Conservation (phyloP, 2,329 filamentous ascomycete genomes). For the Botrytis cinerea region DNA sequence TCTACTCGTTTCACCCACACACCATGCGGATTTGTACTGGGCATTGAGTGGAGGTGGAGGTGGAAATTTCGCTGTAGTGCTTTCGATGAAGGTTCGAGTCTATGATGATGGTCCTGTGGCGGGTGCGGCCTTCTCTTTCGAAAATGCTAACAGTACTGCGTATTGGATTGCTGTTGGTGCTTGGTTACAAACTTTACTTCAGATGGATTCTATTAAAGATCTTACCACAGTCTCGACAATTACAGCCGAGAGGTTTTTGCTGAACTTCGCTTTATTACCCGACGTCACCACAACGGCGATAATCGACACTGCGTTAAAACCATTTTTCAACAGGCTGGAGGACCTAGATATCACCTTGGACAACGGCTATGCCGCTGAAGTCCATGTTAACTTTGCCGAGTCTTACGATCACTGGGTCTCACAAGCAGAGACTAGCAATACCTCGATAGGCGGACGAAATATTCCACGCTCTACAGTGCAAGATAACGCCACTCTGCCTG, state of each 20-base stretch:
- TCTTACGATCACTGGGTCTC: not conserved
- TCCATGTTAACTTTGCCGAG: not conserved
- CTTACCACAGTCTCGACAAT: not conserved
- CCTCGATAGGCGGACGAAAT: not conserved
- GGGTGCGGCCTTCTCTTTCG: not conserved
- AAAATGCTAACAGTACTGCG: not conserved
- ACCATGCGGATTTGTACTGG: conserved; percentile 52
- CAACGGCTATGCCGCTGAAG: not conserved
- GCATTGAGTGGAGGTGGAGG: conserved; percentile 51
- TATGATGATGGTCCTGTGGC: conserved; percentile 1
- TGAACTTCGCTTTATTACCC: not conserved
- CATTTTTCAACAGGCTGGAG: not conserved
- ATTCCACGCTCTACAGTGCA: conserved; percentile 1
- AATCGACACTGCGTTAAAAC: not conserved
- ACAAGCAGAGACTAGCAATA: not conserved
- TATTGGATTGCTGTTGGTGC: not conserved
- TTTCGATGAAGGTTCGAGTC: conserved; percentile 21
- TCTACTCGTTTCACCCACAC: conserved; percentile 45
- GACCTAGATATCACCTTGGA: not conserved
- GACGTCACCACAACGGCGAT: not conserved
- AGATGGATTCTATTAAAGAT: not conserved
- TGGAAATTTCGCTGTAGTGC: conserved; percentile 48
- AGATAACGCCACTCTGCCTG: not conserved
- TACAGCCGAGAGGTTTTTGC: not conserved
- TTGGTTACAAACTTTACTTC: not conserved